Evolutionary conservation across 148 eudicot species (phyloP).

Genomic region (Spergularia marina): DNA sequence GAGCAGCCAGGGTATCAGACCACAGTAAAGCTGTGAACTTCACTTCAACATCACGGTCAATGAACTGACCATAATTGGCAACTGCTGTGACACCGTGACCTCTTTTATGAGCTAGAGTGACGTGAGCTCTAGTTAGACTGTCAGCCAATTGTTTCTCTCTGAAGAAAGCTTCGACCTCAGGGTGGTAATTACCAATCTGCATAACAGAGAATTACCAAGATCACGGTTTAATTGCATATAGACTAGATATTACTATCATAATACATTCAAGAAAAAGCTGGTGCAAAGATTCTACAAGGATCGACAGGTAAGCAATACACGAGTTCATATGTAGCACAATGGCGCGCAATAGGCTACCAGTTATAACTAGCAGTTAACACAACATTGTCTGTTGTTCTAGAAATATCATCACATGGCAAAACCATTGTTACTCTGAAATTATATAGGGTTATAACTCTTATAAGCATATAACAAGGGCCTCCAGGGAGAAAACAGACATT

Average conservation of each 20-base stretch:
- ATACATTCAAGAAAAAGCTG: too few species aligned
- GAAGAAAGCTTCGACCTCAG: constrained; percentile 49
- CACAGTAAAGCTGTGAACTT: constrained; percentile 59
- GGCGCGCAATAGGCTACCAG: too few species aligned
- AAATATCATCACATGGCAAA: too few species aligned
- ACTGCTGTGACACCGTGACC: constrained; percentile 86
- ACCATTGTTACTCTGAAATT: too few species aligned
- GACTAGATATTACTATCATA: too few species aligned
- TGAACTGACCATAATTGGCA: constrained; percentile 61
- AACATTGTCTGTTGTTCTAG: too few species aligned
- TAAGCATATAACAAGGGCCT: not conserved
- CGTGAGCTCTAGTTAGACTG: constrained; percentile 58
- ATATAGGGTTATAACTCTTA: too few species aligned
- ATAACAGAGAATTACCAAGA: not conserved
- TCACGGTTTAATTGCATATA: not conserved
- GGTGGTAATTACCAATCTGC: constrained; percentile 54
- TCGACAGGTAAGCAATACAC: too few species aligned
- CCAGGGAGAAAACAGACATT: not conserved
- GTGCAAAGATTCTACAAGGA: too few species aligned
- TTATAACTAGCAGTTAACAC: too few species aligned
- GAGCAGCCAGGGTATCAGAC: constrained; percentile 71
- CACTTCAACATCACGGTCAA: constrained; percentile 58
- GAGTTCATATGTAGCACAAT: too few species aligned
- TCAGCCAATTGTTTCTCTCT: constrained; percentile 41
- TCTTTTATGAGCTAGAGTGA: constrained; percentile 93